Percentiles rank a stretch among this genome's conserved stretches.
Conservation (phyloP, 192 early-diverging fungal genomes). For the Cetraspora pellucida region DNA sequence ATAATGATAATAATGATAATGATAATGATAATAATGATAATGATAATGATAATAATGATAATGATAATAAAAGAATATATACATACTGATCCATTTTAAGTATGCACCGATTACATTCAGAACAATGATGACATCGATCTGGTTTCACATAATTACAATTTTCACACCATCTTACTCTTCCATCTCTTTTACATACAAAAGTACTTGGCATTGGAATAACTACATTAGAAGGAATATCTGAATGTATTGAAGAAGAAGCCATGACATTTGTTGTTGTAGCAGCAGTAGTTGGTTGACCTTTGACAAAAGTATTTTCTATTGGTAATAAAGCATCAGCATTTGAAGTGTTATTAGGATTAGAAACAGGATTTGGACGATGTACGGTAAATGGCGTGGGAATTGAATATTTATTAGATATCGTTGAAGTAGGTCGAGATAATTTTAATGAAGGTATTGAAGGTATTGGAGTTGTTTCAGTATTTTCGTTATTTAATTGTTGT, state of each 20-base stretch:
- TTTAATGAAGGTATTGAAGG: background rate
- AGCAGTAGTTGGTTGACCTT: background rate
- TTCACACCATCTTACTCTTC: conserved; percentile 40
- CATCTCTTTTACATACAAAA: conserved; percentile 27
- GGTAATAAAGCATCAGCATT: conserved; percentile 18
- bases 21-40: background rate
- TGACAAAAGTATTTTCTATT: conserved; percentile 15
- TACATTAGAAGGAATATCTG: background rate
- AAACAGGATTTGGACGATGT: conserved; percentile 2
- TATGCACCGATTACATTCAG: conserved; percentile 53
- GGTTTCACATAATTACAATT: conserved; percentile 52
- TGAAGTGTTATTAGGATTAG: conserved; percentile 16
- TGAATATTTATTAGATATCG: background rate
- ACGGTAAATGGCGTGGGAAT: background rate
- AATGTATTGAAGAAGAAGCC: background rate
- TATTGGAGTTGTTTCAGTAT: background rate
- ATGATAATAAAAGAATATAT: background rate
- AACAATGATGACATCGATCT: conserved; percentile 58
- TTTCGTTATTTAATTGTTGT: background rate
- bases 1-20: background rate
- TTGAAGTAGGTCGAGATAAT: too few species aligned
- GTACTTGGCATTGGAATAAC: conserved; percentile 28
- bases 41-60: background rate
- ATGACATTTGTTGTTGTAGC: background rate
- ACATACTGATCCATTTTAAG: conserved; percentile 60